These are phyloP conservation scores for Huntiella omanensis DNA, from an alignment of 2,329 filamentous ascomycete genomes.

Conservation along the genomic window DNA sequence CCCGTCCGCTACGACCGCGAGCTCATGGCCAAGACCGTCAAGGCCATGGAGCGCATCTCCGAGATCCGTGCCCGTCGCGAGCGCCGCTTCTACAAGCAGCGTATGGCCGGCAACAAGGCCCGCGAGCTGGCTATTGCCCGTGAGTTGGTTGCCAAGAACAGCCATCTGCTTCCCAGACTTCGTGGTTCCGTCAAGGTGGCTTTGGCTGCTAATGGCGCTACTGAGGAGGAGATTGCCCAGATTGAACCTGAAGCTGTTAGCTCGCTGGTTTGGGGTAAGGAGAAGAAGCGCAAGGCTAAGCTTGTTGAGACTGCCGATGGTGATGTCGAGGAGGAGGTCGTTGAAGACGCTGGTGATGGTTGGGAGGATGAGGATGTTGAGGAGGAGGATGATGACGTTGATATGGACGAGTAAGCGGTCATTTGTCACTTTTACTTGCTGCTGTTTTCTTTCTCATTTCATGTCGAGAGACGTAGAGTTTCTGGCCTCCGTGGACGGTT, in stretches of 20 bases:
- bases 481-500: not conserved
- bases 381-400: constrained; percentile 20
- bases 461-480: not conserved
- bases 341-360: constrained; percentile 12
- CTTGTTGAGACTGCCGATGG: constrained; percentile 14
- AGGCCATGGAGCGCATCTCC: constrained; percentile 76
- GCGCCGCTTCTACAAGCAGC: constrained; percentile 80
- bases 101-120: constrained; percentile 81
- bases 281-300: constrained; percentile 18
- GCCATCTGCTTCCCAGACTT: constrained; percentile 70
- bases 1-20: constrained; percentile 93
- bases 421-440: not conserved
- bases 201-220: constrained; percentile 33
- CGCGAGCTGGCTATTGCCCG: constrained; percentile 60
- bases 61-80: constrained; percentile 74
- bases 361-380: constrained; percentile 19
- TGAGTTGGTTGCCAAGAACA: constrained; percentile 78
- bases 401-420: constrained; percentile 20
- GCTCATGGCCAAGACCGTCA: constrained; percentile 67
- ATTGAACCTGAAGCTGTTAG: constrained; percentile 22
- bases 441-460: not conserved
- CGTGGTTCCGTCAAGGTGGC: constrained; percentile 42
- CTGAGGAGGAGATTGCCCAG: constrained; percentile 31
- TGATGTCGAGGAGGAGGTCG: constrained; percentile 14
- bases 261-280: constrained; percentile 24